These are phyloP conservation scores for Boletus pseudopeckii DNA, from an alignment of 768 basidiomycete genomes.

Conservation along the genomic window DNA sequence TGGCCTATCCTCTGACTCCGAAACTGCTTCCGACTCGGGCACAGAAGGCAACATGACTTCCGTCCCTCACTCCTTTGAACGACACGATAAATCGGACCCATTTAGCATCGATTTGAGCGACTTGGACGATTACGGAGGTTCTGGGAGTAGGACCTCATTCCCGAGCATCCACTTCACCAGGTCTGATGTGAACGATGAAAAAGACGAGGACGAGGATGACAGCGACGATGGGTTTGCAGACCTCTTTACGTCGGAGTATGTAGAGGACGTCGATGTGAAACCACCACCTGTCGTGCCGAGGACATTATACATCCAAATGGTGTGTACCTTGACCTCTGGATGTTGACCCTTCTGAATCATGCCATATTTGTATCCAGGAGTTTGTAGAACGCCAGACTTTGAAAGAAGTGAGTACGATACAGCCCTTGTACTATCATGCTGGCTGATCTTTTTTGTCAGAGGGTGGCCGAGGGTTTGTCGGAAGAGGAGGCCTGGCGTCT, in stretches of 20 bases:
- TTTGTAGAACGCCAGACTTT: constrained; percentile 90
- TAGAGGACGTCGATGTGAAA: constrained; percentile 32
- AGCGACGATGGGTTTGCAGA: constrained; percentile 40
- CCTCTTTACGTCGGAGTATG: constrained; percentile 34
- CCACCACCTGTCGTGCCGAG: constrained; percentile 36
- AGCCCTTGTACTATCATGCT: neutral
- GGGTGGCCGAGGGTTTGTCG: constrained; percentile 74
- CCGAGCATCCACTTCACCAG: constrained; percentile 81
- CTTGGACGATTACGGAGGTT: constrained; percentile 55
- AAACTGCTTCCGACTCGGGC: constrained; percentile 35
- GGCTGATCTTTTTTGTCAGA: constrained; percentile 33
- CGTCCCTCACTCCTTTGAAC: constrained; percentile 43
- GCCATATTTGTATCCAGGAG: constrained; percentile 46
- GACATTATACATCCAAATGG: constrained; percentile 95
- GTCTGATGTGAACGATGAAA: constrained; percentile 38
- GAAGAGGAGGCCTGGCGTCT: constrained; percentile 89
- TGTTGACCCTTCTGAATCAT: neutral
- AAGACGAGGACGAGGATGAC: constrained; percentile 43
- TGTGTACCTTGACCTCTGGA: constrained; percentile 24
- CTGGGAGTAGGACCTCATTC: constrained; percentile 57
- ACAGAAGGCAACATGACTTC: constrained; percentile 53
- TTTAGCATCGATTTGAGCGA: constrained; percentile 64
- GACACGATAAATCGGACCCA: constrained; percentile 50
- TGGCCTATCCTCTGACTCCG: constrained; percentile 46
- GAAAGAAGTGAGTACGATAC: constrained; percentile 54